Percentiles rank a stretch among this genome's conserved stretches.
These are phyloP conservation scores for Amphibolis antarctica DNA, from an alignment of 106 monocot genomes.

Conservation along the genomic window DNA sequence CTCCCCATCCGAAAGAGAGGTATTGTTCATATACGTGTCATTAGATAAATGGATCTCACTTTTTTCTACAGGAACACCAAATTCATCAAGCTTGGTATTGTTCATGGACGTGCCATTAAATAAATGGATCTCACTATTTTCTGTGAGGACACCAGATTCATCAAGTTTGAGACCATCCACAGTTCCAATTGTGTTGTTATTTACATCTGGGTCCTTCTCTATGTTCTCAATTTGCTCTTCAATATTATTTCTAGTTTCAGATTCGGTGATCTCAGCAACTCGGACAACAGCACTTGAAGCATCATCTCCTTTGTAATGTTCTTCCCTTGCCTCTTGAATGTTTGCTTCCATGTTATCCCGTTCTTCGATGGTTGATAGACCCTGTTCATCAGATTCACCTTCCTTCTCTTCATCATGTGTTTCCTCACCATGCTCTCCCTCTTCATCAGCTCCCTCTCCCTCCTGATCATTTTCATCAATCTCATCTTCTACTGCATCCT, in stretches of 20 bases:
- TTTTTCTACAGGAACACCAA: not conserved
- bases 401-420: slow-evolving; percentile 18
- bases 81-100: slow-evolving; percentile 1
- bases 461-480: slow-evolving; percentile 42
- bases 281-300: slow-evolving; percentile 18
- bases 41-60: not conserved
- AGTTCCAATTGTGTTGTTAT: not conserved
- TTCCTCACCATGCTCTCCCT: slow-evolving; percentile 30
- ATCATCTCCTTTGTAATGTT: slow-evolving; percentile 25
- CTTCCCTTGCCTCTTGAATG: slow-evolving; percentile 18
- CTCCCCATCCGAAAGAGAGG: not conserved
- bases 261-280: not conserved
- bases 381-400: slow-evolving; percentile 5
- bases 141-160: slow-evolving; percentile 2
- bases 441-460: slow-evolving; percentile 15
- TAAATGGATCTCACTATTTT: not conserved
- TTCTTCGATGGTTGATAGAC: no score
- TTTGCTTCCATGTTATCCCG: no score
- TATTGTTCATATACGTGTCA: not conserved
- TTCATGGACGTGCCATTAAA: not conserved
- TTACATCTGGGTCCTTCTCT: slow-evolving; percentile 6
- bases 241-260: not conserved
- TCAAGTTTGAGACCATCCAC: not conserved
- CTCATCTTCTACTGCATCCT: slow-evolving; percentile 30
- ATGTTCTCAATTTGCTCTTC: not conserved